These are phyloP conservation scores for Colletotrichum sp. DNA, from an alignment of 2,329 filamentous ascomycete species.

Conservation along the genomic window DNA sequence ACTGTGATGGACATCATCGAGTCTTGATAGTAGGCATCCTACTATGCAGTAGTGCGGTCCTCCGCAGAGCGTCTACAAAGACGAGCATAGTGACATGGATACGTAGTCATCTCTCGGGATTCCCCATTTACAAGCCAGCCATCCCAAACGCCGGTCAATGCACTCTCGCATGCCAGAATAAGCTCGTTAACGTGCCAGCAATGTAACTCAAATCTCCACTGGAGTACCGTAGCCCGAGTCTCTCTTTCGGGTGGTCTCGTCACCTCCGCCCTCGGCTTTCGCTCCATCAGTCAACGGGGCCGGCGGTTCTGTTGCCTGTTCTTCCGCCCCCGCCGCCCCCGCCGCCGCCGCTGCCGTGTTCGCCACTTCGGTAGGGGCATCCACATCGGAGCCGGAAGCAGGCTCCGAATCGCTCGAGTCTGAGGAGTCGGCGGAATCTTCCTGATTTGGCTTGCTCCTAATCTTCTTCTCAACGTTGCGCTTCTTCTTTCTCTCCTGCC, in stretches of 20 bases:
- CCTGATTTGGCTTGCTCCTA: conserved; percentile 23
- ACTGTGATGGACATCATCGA: background rate
- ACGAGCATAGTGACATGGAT: background rate
- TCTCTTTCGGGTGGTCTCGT: conserved; percentile 25
- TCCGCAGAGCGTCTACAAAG: background rate
- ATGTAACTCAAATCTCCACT: conserved; percentile 7
- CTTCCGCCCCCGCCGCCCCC: background rate
- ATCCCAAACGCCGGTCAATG: background rate
- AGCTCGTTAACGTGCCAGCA: background rate
- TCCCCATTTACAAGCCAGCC: background rate
- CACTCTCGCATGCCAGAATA: background rate
- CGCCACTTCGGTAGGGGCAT: background rate
- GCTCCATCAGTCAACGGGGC: conserved; percentile 21
- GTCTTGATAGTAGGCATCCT: background rate
- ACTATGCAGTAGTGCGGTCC: background rate
- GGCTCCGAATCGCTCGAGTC: background rate
- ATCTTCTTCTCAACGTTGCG: conserved; percentile 13
- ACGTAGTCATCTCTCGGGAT: background rate
- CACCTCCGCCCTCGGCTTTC: conserved; percentile 31
- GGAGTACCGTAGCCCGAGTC: conserved; percentile 22
- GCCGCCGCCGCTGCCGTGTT: background rate
- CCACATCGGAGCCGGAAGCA: background rate
- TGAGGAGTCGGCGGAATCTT: background rate
- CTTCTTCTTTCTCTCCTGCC: conserved; percentile 14
- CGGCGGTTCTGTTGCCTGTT: background rate